Base-by-base conservation (phyloP, 257 asterid species). In the Orobanche coerulescens region DNA sequence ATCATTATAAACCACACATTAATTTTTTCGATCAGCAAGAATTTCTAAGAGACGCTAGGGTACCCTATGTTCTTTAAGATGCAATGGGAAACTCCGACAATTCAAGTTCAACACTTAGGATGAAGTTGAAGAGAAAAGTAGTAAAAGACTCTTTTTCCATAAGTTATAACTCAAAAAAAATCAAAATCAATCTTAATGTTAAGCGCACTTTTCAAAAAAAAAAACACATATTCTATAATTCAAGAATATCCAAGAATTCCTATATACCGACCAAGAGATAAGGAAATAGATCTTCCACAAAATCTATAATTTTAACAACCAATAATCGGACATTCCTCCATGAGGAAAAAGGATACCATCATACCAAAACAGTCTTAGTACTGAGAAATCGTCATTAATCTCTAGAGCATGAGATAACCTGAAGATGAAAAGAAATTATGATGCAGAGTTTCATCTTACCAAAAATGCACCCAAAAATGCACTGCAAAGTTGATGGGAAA, bases 401-500 rank as follows among this genome's bases (percentile, higher is more conserved):
- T 65, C 48, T n/a, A 61, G 6, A 34, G 61, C 49, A 51, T n/a
- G n/a, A n/a, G n/a, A n/a, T n/a, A n/a, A n/a, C n/a, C n/a, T n/a
- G n/a, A n/a, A n/a, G n/a, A n/a, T n/a, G n/a, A n/a, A n/a, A n/a
- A n/a, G n/a, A n/a, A n/a, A n/a, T n/a, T n/a, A n/a, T n/a, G n/a
- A n/a, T 1, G 48, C 18, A 44, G 59, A 61, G 66, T 63, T 75
- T 49, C 65, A 69, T 68, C 77, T 75, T 79, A 90, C 98, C 98
- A 55, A 82, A 92, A 56, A 88, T 78, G 77, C 95, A 92, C 62
- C 95, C 84, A 72, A 92, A 88, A 68, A 92, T 92, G 83, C 96
- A 92, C 76, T 86, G 98, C 73, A 92, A 74, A 67, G 96, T 86
- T 70, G 85, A 81, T 33, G 98, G 98, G 70, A 92, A 92, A 77